Evolutionary conservation across 768 basidiomycete genomes (phyloP), one percentile per base, ranked within the genome.

Genomic region (Pleurotus platypus): DNA sequence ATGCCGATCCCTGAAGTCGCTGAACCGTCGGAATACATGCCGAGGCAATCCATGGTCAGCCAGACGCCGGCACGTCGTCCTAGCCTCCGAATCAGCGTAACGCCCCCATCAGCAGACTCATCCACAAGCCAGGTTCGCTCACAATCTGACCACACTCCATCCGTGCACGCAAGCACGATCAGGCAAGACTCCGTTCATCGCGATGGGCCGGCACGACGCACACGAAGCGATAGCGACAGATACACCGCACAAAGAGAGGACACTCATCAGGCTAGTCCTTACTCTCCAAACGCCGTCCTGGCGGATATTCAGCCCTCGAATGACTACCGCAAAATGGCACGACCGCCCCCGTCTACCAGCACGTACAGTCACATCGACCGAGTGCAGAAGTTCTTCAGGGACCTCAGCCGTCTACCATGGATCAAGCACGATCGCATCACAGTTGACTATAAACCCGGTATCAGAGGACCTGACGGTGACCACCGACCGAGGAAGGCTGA

Each of bases 321-420:
- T n/a, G 51, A 54, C 51, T 54, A 54, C 15, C 51, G 51, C 8
- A 54, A 42, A n/a, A 54, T 54, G 51, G 37, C 5, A 6, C 37
- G 51, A 8, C n/a, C 38, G 1, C n/a, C 49, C 3, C 37, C n/a
- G 5, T 12, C 51, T 26, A 5, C 9, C 0, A 22, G 35, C 24
- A 40, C 35, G 4, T 27, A 40, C 15, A 54, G 39, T 26, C 22
- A 39, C n/a, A 18, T 30, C 12, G 15, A 40, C 3, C 35, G 24
- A 24, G 38, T 54, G n/a, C 37, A 39, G 11, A 35, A 54, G 8
- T 54, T 54, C 51, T 54, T 54, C 39, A 40, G 39, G 20, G 39
- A 39, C 15, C 51, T 54, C 7, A 16, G 12, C 4, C 37, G 24
- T n/a, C 27, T 54, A 8, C 51, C 51, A 2, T 54, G 51, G 51